Evolutionary conservation across 2,329 filamentous ascomycete genomes (phyloP).

Genomic region (Cytospora paraplurivora): DNA sequence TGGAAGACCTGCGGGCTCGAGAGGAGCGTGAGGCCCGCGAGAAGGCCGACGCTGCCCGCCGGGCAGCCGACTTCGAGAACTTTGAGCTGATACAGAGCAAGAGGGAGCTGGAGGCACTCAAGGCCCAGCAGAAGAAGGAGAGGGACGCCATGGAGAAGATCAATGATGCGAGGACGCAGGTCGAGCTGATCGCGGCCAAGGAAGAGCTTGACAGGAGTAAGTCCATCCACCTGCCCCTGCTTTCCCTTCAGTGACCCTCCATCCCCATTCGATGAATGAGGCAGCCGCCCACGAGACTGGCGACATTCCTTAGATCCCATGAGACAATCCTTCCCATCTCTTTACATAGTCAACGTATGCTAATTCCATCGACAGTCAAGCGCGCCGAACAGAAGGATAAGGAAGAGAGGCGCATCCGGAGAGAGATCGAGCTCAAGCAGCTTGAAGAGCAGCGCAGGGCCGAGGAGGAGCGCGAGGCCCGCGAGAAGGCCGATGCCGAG

Average conservation of each 20-base stretch:
- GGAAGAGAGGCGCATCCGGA: constrained; percentile 54
- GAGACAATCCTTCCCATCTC: background rate
- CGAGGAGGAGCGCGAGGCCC: constrained; percentile 47
- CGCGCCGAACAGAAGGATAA: constrained; percentile 49
- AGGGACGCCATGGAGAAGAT: constrained; percentile 40
- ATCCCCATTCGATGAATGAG: no score
- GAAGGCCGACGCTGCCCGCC: constrained; percentile 31
- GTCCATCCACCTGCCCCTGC: background rate
- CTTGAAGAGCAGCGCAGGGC: constrained; percentile 49
- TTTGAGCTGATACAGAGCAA: constrained; percentile 42
- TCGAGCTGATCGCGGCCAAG: constrained; percentile 53
- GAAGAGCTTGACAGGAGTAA: constrained; percentile 48
- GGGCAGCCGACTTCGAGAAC: constrained; percentile 36
- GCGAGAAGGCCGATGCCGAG: constrained; percentile 51
- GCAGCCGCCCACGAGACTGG: no score
- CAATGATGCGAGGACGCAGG: constrained; percentile 48
- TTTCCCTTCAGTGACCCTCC: background rate
- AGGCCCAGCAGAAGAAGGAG: constrained; percentile 39
- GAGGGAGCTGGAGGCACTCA: constrained; percentile 45
- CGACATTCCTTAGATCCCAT: background rate
- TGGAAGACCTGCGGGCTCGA: constrained; percentile 36
- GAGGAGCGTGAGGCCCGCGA: constrained; percentile 28
- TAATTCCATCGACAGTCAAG: constrained; percentile 38
- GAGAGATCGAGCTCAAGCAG: constrained; percentile 53
- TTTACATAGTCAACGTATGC: background rate